These are phyloP conservation scores for Phaeosphaeriaceae sp. DNA, from an alignment of 2,329 filamentous ascomycete species.

Conservation along the genomic window DNA sequence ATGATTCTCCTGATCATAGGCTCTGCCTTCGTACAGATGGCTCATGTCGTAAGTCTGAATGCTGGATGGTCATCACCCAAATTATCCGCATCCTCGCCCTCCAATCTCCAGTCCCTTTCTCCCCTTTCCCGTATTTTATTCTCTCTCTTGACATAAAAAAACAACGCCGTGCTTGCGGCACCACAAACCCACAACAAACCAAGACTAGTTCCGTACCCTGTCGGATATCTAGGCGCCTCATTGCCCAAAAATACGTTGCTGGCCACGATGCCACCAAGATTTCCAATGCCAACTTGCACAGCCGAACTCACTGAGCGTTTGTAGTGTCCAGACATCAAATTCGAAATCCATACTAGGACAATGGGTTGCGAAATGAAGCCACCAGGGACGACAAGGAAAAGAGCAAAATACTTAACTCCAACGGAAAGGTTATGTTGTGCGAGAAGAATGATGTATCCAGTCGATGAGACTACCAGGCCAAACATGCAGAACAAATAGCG, in stretches of 20 bases:
- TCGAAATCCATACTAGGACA: slow-evolving; percentile 62
- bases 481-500: slow-evolving; percentile 61
- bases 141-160: slow-evolving; percentile 52
- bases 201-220: slow-evolving; percentile 58
- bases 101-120: slow-evolving; percentile 53
- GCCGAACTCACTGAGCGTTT: slow-evolving; percentile 61
- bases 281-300: slow-evolving; percentile 57
- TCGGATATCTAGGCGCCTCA: slow-evolving; percentile 56
- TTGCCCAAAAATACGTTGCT: slow-evolving; percentile 56
- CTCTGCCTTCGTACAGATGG: too few relatives aligned
- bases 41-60: slow-evolving; percentile 52
- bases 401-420: slow-evolving; percentile 59
- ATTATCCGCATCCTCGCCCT: slow-evolving; percentile 53
- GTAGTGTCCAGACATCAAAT: slow-evolving; percentile 64
- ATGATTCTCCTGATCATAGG: too few relatives aligned
- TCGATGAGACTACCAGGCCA: slow-evolving; percentile 55
- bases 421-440: slow-evolving; percentile 53
- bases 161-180: slow-evolving; percentile 51
- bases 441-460: slow-evolving; percentile 64
- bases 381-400: slow-evolving; percentile 62
- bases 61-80: slow-evolving; percentile 60
- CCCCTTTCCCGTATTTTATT: slow-evolving; percentile 57
- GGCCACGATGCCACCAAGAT: slow-evolving; percentile 58
- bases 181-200: slow-evolving; percentile 59
- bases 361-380: slow-evolving; percentile 63